phyloP scores from a whole-genome alignment of 208 protist genomes.

The Vickermania spadyakhi region DNA sequence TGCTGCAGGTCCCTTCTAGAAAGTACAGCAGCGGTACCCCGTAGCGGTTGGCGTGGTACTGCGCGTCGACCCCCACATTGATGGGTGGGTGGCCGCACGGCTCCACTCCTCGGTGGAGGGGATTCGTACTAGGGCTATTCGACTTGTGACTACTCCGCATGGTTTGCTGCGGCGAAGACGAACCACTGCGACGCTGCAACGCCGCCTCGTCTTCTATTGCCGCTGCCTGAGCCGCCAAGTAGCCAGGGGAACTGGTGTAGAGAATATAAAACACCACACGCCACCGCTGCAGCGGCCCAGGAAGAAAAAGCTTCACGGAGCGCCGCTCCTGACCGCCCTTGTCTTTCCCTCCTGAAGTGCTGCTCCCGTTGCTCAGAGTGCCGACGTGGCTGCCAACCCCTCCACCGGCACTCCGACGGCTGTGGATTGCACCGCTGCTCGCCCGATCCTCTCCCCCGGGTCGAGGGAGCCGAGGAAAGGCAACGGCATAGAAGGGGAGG shows the following conservation, averaged over 20 bases:
- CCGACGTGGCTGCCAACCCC: no score
- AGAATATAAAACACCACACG: constrained; percentile 43
- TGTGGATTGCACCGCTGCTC: neutral
- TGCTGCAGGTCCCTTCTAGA: constrained; percentile 56
- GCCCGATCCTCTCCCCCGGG: neutral
- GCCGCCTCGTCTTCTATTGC: neutral
- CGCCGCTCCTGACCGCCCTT: neutral
- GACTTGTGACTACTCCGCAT: neutral
- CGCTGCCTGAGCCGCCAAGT: constrained; percentile 14
- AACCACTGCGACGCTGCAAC: neutral
- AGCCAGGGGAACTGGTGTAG: constrained; percentile 26
- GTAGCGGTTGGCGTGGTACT: constrained; percentile 14
- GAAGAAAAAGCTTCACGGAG: constrained; percentile 29
- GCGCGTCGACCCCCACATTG: constrained; percentile 18
- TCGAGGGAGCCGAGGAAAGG: constrained; percentile 15
- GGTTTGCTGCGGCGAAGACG: neutral
- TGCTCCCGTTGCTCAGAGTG: neutral
- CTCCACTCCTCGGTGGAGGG: neutral
- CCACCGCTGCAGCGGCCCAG: constrained; percentile 57
- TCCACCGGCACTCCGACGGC: neutral
- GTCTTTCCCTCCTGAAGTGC: neutral
- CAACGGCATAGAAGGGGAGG: constrained; percentile 21
- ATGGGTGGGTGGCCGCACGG: neutral
- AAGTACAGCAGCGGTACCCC: constrained; percentile 56
- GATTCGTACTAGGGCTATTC: neutral